Evolutionary conservation across 108 stramenopile species (phyloP).

Genomic region (Seminavis robusta): DNA sequence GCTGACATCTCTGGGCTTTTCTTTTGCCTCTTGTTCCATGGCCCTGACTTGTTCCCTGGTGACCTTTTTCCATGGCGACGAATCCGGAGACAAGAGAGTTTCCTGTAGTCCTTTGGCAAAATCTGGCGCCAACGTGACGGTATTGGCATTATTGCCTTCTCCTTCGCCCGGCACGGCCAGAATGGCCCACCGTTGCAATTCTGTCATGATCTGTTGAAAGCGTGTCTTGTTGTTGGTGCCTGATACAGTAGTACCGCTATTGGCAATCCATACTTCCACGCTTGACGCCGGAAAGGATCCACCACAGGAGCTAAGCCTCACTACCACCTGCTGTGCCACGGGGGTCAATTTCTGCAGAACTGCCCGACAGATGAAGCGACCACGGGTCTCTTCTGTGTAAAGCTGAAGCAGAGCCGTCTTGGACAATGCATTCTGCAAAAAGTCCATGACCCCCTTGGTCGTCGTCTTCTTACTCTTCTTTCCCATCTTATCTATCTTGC

Average conservation of each 20-base stretch:
- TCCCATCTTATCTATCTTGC: too few species aligned
- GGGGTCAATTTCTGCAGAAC: constrained; percentile 44
- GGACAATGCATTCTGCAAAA: constrained; percentile 26
- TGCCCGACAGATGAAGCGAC: constrained; percentile 47
- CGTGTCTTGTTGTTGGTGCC: neutral
- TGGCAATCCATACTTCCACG: constrained; percentile 27
- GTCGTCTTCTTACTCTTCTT: constrained; percentile 7
- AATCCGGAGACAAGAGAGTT: constrained; percentile 34
- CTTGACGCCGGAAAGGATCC: constrained; percentile 34
- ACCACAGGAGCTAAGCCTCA: constrained; percentile 45
- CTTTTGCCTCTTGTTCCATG: constrained; percentile 22
- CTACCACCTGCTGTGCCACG: constrained; percentile 39
- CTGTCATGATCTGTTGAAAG: constrained; percentile 7
- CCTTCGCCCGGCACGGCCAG: neutral
- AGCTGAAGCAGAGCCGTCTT: constrained; percentile 22
- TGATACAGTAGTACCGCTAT: too few species aligned
- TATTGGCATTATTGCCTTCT: constrained; percentile 1
- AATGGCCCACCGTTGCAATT: constrained; percentile 48
- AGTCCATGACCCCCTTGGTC: constrained; percentile 47
- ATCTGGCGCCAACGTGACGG: constrained; percentile 27
- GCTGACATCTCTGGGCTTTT: constrained; percentile 21
- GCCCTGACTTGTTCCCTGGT: constrained; percentile 22
- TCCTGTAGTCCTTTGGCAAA: constrained; percentile 35
- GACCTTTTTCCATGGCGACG: constrained; percentile 44
- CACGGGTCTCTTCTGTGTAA: constrained; percentile 41